These are phyloP conservation scores for Hypoxylon sp. DNA, from an alignment of 2,329 filamentous ascomycete genomes.

Conservation along the genomic window DNA sequence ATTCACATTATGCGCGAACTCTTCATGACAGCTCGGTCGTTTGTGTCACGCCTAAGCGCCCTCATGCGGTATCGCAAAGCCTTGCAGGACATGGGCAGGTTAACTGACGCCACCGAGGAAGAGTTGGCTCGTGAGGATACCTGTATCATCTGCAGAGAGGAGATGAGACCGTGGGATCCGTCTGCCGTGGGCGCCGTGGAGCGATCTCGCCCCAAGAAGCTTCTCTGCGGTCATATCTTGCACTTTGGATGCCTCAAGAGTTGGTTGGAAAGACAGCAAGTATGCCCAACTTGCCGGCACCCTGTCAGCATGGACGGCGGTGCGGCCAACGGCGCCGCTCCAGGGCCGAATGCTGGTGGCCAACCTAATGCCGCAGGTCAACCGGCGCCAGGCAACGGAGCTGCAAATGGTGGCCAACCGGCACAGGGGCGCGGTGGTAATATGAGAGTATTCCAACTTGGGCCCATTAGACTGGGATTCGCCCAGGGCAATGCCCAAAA, in stretches of 20 bases:
- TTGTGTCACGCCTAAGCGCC: constrained; percentile 87
- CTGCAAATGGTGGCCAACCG: constrained; percentile 45
- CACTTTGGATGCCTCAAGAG: constrained; percentile 95
- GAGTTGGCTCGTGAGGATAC: constrained; percentile 88
- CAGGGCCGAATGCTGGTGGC: constrained; percentile 43
- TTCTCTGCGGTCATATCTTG: constrained; percentile 94
- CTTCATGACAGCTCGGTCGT: constrained; percentile 91
- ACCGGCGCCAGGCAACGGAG: constrained; percentile 38
- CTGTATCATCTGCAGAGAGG: constrained; percentile 96
- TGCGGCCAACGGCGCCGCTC: constrained; percentile 46
- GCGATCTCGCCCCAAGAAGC: constrained; percentile 87
- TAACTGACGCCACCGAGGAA: constrained; percentile 87
- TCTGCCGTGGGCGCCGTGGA: constrained; percentile 76
- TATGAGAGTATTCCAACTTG: constrained; percentile 73
- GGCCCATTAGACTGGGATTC: constrained; percentile 78
- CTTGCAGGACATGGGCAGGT: constrained; percentile 92
- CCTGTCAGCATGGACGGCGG: constrained; percentile 73
- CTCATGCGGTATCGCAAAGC: constrained; percentile 90
- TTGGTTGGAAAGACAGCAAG: constrained; percentile 97
- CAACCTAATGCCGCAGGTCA: constrained; percentile 44
- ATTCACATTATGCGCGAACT: constrained; percentile 97
- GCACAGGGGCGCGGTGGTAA: constrained; percentile 50
- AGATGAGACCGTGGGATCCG: constrained; percentile 83
- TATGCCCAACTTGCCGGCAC: constrained; percentile 91
- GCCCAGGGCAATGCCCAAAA: constrained; percentile 72